phyloP scores from a whole-genome alignment of 2,329 filamentous ascomycete genomes.

The Leptosphaerulina australis region DNA sequence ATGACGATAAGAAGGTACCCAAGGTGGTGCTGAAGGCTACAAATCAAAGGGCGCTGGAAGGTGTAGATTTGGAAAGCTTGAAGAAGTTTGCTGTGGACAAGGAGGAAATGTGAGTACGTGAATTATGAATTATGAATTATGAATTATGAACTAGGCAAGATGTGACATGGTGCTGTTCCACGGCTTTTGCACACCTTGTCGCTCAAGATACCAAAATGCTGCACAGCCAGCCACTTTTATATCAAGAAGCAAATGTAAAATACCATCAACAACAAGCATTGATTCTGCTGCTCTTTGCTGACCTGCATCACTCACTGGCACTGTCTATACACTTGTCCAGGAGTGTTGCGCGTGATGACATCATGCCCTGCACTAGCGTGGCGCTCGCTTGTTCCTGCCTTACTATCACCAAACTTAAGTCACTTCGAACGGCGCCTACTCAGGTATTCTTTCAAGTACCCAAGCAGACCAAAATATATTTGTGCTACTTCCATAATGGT shows the following conservation, averaged over 20 bases:
- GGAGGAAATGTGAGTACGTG: slow-evolving; percentile 19
- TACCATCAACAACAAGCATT: too few species aligned
- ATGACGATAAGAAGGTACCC: slow-evolving; percentile 55
- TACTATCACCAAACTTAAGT: background rate
- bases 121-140: background rate
- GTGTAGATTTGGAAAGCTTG: slow-evolving; percentile 57
- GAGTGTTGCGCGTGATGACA: slow-evolving; percentile 7
- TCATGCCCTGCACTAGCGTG: slow-evolving; percentile 13
- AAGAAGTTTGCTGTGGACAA: slow-evolving; percentile 57
- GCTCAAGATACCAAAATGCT: too few species aligned
- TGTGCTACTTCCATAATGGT: slow-evolving; percentile 22
- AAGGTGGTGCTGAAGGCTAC: slow-evolving; percentile 59
- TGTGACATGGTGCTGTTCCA: too few species aligned
- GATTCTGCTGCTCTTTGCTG: too few species aligned
- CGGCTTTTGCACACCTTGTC: too few species aligned
- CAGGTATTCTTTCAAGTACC: slow-evolving; percentile 11
- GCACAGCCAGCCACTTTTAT: too few species aligned
- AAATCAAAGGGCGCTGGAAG: slow-evolving; percentile 58
- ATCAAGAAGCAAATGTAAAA: too few species aligned
- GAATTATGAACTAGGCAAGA: background rate
- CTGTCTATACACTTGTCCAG: too few species aligned
- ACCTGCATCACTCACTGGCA: too few species aligned
- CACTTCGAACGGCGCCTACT: background rate
- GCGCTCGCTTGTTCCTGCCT: background rate
- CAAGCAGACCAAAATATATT: background rate